These are phyloP conservation scores for Begonia peltatifolia DNA, from an alignment of 306 rosid genomes.

Conservation along the genomic window DNA sequence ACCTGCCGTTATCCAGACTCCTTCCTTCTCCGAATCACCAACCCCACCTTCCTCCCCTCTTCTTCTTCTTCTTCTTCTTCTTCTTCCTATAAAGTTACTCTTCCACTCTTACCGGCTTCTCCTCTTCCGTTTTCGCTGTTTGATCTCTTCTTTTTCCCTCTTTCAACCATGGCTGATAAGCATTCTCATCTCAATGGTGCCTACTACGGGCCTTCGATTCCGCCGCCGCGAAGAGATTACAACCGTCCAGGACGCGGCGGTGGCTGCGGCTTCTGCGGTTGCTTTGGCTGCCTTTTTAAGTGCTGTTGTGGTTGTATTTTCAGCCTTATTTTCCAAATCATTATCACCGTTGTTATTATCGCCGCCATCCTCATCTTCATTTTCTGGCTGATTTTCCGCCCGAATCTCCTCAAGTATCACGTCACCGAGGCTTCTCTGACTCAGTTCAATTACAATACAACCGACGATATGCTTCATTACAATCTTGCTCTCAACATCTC, in stretches of 20 bases:
- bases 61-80: neutral
- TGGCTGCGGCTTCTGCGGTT: conserved; percentile 10
- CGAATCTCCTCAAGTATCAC: conserved; percentile 28
- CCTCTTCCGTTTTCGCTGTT: neutral
- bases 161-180: conserved; percentile 27
- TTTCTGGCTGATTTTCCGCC: conserved; percentile 37
- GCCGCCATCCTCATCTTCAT: conserved; percentile 11
- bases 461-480: conserved; percentile 21
- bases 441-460: conserved; percentile 20
- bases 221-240: conserved; percentile 28
- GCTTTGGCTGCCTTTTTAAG: conserved; percentile 12
- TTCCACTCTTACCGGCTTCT: neutral
- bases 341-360: conserved; percentile 19
- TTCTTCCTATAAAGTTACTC: neutral
- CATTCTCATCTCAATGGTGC: conserved; percentile 52
- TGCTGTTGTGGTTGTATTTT: conserved; percentile 19
- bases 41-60: too few relatives aligned
- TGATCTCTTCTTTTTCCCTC: neutral
- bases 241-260: conserved; percentile 26
- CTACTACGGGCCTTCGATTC: conserved; percentile 75
- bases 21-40: too few relatives aligned
- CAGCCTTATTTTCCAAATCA: conserved; percentile 19
- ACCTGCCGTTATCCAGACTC: too few relatives aligned
- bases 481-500: conserved; percentile 36
- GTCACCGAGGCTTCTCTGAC: conserved; percentile 45